phyloP scores from a whole-genome alignment of 441 rosid species.

The Aleurites moluccanus region DNA sequence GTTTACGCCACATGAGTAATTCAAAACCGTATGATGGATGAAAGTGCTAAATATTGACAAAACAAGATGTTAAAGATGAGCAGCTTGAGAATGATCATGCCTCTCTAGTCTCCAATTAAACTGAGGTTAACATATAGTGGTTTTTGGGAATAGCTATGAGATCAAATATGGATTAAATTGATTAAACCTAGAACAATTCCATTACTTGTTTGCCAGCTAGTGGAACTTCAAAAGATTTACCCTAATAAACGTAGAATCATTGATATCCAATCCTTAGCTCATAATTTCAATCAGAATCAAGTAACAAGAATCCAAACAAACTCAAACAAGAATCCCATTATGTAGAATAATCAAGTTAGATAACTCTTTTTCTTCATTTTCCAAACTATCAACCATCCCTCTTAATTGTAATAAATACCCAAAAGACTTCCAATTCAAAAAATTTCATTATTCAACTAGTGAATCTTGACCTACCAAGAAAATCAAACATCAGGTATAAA shows the following conservation, averaged over 20 bases:
- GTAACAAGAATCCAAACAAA: not conserved
- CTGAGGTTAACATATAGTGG: not conserved
- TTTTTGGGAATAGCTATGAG: not conserved
- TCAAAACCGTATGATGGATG: conserved; percentile 1
- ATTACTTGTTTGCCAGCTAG: not conserved
- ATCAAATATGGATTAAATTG: not conserved
- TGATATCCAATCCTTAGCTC: not conserved
- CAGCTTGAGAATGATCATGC: not conserved
- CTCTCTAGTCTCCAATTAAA: not conserved
- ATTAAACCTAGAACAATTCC: not conserved
- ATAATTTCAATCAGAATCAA: not conserved
- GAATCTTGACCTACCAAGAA: not conserved
- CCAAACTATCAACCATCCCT: not conserved
- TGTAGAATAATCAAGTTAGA: not conserved
- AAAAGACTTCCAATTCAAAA: not conserved
- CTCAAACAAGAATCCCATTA: not conserved
- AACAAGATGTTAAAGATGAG: not conserved
- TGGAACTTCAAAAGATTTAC: not conserved
- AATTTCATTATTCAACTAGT: not conserved
- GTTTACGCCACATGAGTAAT: not conserved
- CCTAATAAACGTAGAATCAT: not conserved
- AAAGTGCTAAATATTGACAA: not conserved
- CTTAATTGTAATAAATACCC: not conserved
- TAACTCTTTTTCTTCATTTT: not conserved
- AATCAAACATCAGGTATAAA: not conserved